These are phyloP conservation scores for Ciborinia camelliae DNA, from an alignment of 2,329 filamentous ascomycete genomes.

Conservation along the genomic window DNA sequence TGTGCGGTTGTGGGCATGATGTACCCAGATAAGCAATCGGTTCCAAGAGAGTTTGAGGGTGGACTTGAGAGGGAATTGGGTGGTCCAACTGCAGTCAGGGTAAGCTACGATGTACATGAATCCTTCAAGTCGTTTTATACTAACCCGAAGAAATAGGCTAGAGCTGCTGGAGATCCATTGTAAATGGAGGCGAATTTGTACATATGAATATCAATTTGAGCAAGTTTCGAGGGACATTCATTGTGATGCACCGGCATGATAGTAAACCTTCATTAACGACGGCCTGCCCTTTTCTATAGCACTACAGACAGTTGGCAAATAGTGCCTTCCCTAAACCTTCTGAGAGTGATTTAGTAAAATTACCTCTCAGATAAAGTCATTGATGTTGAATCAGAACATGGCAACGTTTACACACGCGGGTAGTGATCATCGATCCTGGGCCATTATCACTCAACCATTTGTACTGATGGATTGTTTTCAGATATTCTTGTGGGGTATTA, in stretches of 20 bases:
- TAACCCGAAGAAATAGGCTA: constrained; percentile 43
- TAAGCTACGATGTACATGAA: constrained; percentile 44
- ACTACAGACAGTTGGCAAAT: neutral
- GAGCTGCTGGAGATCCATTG: constrained; percentile 50
- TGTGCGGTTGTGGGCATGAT: constrained; percentile 63
- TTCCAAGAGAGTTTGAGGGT: constrained; percentile 67
- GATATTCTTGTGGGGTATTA: too few species aligned
- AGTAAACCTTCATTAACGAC: neutral
- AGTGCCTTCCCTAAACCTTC: neutral
- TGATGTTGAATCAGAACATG: neutral
- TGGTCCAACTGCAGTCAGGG: constrained; percentile 62
- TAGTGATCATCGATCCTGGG: neutral
- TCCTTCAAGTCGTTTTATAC: neutral
- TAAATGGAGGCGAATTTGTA: constrained; percentile 36
- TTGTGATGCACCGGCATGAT: neutral
- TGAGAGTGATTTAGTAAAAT: neutral
- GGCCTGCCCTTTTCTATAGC: neutral
- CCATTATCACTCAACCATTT: too few species aligned
- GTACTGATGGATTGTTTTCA: too few species aligned
- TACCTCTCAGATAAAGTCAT: too few species aligned
- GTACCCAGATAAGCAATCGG: constrained; percentile 70
- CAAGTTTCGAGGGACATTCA: constrained; percentile 5
- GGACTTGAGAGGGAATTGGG: constrained; percentile 74
- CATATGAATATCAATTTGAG: constrained; percentile 30
- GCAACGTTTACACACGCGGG: neutral